Evolutionary conservation across 2,329 filamentous ascomycete species (phyloP).

Genomic region (Trichoderma simmonsii): DNA sequence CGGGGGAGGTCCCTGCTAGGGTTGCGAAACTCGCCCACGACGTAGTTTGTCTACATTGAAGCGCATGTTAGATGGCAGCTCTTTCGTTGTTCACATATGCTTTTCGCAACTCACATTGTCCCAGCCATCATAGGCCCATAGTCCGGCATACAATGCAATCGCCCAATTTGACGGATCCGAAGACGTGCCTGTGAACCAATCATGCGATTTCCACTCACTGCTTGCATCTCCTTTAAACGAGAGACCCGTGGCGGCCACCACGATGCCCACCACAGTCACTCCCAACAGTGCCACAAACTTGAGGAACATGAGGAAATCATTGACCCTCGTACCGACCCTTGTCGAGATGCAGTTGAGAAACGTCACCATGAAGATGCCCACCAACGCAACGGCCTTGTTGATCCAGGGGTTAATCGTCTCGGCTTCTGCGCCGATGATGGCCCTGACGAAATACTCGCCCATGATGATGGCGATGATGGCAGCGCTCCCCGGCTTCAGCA

Average conservation of each 20-base stretch:
- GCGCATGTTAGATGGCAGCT: background rate
- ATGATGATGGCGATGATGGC: slow-evolving; percentile 98
- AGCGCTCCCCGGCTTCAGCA: slow-evolving; percentile 87
- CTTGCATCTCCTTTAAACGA: slow-evolving; percentile 74
- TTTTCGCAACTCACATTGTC: slow-evolving; percentile 70
- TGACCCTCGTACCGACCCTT: slow-evolving; percentile 77
- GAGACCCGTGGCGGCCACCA: slow-evolving; percentile 83
- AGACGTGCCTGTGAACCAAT: slow-evolving; percentile 87
- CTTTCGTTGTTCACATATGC: background rate
- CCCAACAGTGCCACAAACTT: slow-evolving; percentile 89
- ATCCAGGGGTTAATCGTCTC: slow-evolving; percentile 80
- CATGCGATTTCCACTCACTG: slow-evolving; percentile 78
- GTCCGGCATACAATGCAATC: slow-evolving; percentile 87
- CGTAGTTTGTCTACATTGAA: slow-evolving; percentile 79
- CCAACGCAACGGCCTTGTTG: slow-evolving; percentile 80
- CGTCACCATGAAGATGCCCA: slow-evolving; percentile 73
- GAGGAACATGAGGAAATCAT: slow-evolving; percentile 93
- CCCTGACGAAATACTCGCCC: slow-evolving; percentile 92
- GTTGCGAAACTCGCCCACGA: slow-evolving; percentile 94
- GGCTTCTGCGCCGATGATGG: slow-evolving; percentile 80
- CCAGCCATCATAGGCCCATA: slow-evolving; percentile 99
- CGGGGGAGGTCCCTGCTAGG: slow-evolving; percentile 84
- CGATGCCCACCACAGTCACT: slow-evolving; percentile 81
- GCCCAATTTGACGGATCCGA: slow-evolving; percentile 82
- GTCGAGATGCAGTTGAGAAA: slow-evolving; percentile 89